Conservation (phyloP, 768 basidiomycete genomes). For the Kondoa subrosea region DNA sequence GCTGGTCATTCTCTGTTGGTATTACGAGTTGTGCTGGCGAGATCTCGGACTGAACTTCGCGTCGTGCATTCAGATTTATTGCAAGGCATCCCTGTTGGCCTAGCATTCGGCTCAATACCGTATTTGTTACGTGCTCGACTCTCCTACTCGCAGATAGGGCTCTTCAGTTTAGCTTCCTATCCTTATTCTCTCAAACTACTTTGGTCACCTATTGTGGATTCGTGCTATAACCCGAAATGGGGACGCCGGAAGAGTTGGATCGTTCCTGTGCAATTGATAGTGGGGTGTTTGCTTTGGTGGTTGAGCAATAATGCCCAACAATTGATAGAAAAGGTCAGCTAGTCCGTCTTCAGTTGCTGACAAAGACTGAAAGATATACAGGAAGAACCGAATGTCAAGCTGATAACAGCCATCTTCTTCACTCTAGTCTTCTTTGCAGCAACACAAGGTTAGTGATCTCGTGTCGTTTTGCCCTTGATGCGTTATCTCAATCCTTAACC, state of each 20-base stretch:
- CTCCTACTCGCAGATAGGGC: conserved; percentile 89
- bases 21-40: conserved; percentile 5
- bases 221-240: conserved; percentile 57
- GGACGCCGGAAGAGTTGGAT: conserved; percentile 99
- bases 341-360: conserved; percentile 21
- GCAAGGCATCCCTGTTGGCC: conserved; percentile 83
- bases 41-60: conserved; percentile 11
- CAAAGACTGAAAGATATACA: conserved; percentile 30
- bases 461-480: conserved; percentile 5
- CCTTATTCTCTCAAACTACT: conserved; percentile 91
- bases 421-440: conserved; percentile 85
- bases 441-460: conserved; percentile 62
- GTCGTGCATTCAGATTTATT: conserved; percentile 34
- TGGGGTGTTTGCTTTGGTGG: conserved; percentile 50
- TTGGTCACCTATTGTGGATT: conserved; percentile 96
- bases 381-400: conserved; percentile 62
- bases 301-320: conserved; percentile 46
- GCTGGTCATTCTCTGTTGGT: conserved; percentile 72
- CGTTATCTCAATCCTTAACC: conserved; percentile 40
- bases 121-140: conserved; percentile 88
- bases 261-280: conserved; percentile 83
- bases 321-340: conserved; percentile 56
- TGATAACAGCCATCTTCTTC: conserved; percentile 70
- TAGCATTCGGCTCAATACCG: conserved; percentile 88
- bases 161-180: conserved; percentile 81